These are phyloP conservation scores for Boletus sp. DNA, from an alignment of 768 basidiomycete genomes.

Conservation along the genomic window DNA sequence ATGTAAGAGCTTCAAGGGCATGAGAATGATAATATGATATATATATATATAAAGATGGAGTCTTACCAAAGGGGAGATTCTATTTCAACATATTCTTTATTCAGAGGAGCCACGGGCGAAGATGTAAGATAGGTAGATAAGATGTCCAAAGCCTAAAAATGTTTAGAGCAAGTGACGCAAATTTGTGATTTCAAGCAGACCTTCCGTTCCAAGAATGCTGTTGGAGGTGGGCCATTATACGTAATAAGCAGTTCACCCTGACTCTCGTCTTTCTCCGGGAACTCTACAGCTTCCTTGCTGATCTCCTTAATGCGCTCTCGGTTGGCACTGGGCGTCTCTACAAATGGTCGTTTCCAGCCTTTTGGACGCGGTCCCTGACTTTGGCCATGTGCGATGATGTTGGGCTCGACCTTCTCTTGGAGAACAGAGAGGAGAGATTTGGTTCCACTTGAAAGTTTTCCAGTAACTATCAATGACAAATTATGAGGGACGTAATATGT, in stretches of 20 bases:
- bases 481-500: constrained; percentile 95
- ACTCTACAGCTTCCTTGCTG: constrained; percentile 71
- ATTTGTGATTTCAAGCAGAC: constrained; percentile 32
- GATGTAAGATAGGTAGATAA: constrained; percentile 88
- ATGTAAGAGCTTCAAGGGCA: constrained; percentile 65
- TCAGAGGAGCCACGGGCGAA: constrained; percentile 75
- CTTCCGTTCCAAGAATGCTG: constrained; percentile 70
- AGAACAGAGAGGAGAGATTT: constrained; percentile 75
- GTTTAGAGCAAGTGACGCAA: background rate
- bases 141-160: constrained; percentile 72
- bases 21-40: constrained; percentile 12
- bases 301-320: constrained; percentile 52
- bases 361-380: constrained; percentile 65
- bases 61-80: constrained; percentile 83
- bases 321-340: constrained; percentile 80
- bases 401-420: constrained; percentile 81
- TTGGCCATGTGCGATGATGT: constrained; percentile 72
- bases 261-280: constrained; percentile 96
- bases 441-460: constrained; percentile 79
- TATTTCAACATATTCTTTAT: constrained; percentile 91
- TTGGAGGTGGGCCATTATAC: constrained; percentile 76
- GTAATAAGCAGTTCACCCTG: constrained; percentile 81
- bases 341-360: constrained; percentile 92
- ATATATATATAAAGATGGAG: background rate
- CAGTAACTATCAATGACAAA: constrained; percentile 82